These are phyloP conservation scores for Dictyostelium capitatum DNA, from an alignment of 78 protist genomes.

Conservation along the genomic window DNA sequence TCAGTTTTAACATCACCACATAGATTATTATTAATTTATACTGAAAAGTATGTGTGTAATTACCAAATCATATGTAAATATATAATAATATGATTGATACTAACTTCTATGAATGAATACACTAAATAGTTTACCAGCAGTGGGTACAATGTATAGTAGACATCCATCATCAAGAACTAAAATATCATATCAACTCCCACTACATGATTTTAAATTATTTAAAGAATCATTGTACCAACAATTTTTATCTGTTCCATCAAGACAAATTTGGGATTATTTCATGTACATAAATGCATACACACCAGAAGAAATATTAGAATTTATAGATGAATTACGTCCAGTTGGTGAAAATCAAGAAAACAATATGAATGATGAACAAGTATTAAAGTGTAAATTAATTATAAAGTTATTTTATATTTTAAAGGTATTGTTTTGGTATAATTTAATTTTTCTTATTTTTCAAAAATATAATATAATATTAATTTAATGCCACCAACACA, in stretches of 20 bases:
- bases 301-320: background rate
- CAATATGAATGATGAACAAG: background rate
- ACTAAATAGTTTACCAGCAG: background rate
- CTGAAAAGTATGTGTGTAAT: background rate
- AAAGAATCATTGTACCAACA: background rate
- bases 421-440: background rate
- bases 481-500: background rate
- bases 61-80: too few species aligned
- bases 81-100: too few species aligned
- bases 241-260: background rate
- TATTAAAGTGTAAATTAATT: background rate
- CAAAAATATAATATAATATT: background rate
- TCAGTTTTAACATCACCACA: background rate
- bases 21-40: conserved; percentile 7
- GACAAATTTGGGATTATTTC: conserved; percentile 6
- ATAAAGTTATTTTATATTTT: conserved; percentile 1
- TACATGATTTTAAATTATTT: background rate
- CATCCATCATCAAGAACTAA: background rate
- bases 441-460: background rate
- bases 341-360: background rate
- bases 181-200: background rate
- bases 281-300: background rate
- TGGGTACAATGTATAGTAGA: background rate
- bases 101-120: too few species aligned
- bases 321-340: background rate